Evolutionary conservation across 2,329 filamentous ascomycete species (phyloP).

Genomic region (Leptodontidium sp.): DNA sequence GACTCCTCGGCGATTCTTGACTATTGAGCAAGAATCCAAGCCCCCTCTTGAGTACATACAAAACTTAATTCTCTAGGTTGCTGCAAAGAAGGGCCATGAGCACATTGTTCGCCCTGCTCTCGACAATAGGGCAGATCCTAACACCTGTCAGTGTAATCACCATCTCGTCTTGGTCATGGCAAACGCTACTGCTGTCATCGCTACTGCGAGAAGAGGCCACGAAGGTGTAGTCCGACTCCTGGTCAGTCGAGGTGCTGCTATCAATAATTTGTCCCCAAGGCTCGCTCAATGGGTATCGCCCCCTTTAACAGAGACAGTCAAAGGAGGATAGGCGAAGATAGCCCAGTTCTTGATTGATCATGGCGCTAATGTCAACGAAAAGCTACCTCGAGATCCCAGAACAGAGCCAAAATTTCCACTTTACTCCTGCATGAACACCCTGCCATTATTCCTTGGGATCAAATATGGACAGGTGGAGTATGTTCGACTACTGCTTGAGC

Average conservation of each 20-base stretch:
- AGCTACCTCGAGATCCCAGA: too few species aligned
- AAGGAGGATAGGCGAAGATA: not conserved
- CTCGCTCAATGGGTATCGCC: too few species aligned
- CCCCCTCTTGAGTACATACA: not conserved
- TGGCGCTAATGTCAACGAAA: not conserved
- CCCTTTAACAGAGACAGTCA: not conserved
- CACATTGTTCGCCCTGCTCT: not conserved
- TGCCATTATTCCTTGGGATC: not conserved
- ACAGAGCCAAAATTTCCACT: not conserved
- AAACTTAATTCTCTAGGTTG: not conserved
- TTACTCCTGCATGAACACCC: not conserved
- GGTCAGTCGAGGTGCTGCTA: not conserved
- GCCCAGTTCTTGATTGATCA: not conserved
- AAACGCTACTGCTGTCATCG: not conserved
- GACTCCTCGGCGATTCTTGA: too few species aligned
- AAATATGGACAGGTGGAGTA: not conserved
- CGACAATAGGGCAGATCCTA: not conserved
- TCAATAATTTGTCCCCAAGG: too few species aligned
- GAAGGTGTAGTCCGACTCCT: not conserved
- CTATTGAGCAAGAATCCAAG: too few species aligned
- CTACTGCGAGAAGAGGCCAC: not conserved
- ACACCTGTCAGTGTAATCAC: not conserved
- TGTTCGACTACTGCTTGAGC: not conserved
- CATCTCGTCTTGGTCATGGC: too few species aligned
- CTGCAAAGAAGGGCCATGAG: not conserved